phyloP scores from a whole-genome alignment of 768 basidiomycete genomes.

The Lactifluus piperatus region DNA sequence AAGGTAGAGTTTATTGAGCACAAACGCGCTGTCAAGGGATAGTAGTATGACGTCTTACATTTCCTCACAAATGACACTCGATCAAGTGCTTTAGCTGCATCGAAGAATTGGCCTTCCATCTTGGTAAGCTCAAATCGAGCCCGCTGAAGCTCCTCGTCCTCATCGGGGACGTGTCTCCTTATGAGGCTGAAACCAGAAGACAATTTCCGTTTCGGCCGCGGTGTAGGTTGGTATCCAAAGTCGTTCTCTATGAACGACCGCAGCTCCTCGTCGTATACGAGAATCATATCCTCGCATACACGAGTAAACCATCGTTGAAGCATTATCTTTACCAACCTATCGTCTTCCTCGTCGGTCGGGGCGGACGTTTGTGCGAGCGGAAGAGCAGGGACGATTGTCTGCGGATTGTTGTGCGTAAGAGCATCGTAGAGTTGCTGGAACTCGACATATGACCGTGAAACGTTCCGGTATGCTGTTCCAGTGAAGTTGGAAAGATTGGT shows the following conservation, averaged over 20 bases:
- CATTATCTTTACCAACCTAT: constrained; percentile 89
- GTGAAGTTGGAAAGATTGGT: constrained; percentile 92
- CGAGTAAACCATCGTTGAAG: constrained; percentile 91
- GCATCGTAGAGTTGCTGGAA: constrained; percentile 93
- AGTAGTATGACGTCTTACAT: constrained; percentile 37
- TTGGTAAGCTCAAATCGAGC: constrained; percentile 90
- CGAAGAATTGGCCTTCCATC: constrained; percentile 87
- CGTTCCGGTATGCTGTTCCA: constrained; percentile 82
- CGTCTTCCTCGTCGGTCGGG: constrained; percentile 96
- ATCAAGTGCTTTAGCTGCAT: constrained; percentile 86
- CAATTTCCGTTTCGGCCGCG: constrained; percentile 61
- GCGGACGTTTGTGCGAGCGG: constrained; percentile 96
- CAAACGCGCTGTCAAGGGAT: constrained; percentile 1
- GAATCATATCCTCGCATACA: constrained; percentile 85
- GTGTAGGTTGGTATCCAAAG: constrained; percentile 90
- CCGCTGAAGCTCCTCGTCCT: constrained; percentile 86
- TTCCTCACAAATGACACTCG: constrained; percentile 73
- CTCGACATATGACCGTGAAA: constrained; percentile 91
- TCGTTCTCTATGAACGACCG: constrained; percentile 95
- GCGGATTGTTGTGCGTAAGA: constrained; percentile 83
- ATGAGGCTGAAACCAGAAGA: constrained; percentile 71
- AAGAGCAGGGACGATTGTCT: constrained; percentile 92
- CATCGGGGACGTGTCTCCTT: constrained; percentile 76
- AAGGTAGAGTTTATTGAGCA: constrained; percentile 1
- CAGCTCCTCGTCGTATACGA: constrained; percentile 86